Percentiles rank a stretch among this genome's conserved stretches.
These are phyloP conservation scores for Rhodomyrtus tomentosa DNA, from an alignment of 345 rosid species.

Conservation along the genomic window DNA sequence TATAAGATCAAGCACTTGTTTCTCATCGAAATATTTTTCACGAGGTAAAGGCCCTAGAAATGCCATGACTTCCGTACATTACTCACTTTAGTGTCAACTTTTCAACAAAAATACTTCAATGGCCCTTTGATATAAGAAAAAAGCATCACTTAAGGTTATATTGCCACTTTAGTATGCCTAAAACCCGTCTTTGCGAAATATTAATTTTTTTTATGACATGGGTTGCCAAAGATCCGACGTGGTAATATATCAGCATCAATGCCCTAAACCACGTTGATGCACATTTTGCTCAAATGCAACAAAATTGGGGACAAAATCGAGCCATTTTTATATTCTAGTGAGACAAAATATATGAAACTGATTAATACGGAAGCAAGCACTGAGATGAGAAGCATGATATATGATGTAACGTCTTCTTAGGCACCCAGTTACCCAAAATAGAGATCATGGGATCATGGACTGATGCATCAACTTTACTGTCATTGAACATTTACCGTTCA, in stretches of 20 bases:
- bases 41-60: neutral
- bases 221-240: neutral
- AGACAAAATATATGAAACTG: neutral
- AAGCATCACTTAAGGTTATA: neutral
- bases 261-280: neutral
- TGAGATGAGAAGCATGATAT: neutral
- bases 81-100: neutral
- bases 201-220: neutral
- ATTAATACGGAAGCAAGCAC: neutral
- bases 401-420: neutral
- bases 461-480: neutral
- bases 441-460: neutral
- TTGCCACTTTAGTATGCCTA: neutral
- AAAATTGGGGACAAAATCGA: neutral
- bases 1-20: slow-evolving; percentile 64
- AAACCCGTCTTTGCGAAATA: neutral
- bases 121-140: neutral
- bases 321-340: neutral
- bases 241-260: neutral
- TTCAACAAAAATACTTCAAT: neutral
- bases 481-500: neutral
- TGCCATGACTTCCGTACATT: neutral
- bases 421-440: neutral
- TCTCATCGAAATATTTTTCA: slow-evolving; percentile 69
- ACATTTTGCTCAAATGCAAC: neutral